Evolutionary conservation across 176 grass and related monocot genomes (phyloP).

Genomic region (Areca catechu): DNA sequence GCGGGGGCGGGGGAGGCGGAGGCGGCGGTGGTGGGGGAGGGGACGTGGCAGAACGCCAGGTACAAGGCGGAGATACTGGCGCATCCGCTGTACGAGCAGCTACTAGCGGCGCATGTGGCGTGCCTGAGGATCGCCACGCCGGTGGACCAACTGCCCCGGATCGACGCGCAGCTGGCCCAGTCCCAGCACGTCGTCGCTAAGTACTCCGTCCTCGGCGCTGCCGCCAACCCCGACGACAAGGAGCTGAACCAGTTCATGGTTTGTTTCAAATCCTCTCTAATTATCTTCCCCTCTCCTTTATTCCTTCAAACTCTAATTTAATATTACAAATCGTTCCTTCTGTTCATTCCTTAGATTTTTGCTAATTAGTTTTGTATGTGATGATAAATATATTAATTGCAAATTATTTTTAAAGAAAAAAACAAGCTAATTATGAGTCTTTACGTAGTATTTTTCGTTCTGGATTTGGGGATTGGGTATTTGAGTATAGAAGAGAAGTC

Average conservation of each 20-base stretch:
- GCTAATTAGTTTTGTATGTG: no score
- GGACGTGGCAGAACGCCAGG: conserved; percentile 8
- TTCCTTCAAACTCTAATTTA: no score
- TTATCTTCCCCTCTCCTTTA: not conserved
- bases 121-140: conserved; percentile 17
- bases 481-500: no score
- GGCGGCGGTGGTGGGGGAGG: not conserved
- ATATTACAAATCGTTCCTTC: no score
- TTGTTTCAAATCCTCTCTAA: not conserved
- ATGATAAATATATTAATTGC: no score
- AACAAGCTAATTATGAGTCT: no score
- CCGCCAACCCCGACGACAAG: conserved; percentile 5
- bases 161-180: conserved; percentile 17
- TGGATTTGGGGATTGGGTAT: no score
- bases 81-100: conserved; percentile 18
- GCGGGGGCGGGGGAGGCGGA: no score
- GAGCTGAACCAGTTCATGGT: conserved; percentile 20
- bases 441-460: no score
- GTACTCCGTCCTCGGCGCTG: conserved; percentile 3
- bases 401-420: no score
- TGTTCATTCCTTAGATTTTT: no score
- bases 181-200: conserved; percentile 7
- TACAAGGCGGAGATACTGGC: conserved; percentile 16
- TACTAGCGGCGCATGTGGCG: conserved; percentile 16
- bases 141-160: conserved; percentile 21